phyloP scores from a whole-genome alignment of 768 basidiomycete genomes.

The Daedalea quercina region DNA sequence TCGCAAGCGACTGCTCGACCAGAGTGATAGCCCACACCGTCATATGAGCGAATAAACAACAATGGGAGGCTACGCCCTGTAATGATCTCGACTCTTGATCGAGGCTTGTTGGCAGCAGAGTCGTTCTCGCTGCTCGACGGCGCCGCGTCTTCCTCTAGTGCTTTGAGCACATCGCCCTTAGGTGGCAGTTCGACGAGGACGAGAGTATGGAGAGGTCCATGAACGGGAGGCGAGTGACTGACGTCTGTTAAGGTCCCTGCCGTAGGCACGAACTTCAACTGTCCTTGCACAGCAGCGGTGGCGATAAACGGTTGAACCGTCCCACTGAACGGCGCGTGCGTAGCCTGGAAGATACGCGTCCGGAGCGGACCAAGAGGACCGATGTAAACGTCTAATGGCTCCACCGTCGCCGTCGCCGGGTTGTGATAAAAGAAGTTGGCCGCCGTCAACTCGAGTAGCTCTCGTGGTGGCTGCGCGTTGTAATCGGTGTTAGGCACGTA shows the following conservation, averaged over 20 bases:
- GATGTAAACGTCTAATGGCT: conserved; percentile 83
- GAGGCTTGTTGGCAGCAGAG: conserved; percentile 18
- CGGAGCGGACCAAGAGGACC: conserved; percentile 84
- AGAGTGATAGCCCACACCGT: conserved; percentile 88
- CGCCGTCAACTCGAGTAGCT: conserved; percentile 77
- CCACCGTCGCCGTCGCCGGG: conserved; percentile 52
- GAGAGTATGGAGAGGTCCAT: conserved; percentile 61
- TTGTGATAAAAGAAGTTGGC: conserved; percentile 86
- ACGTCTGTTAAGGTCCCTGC: not conserved
- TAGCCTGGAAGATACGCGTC: conserved; percentile 68
- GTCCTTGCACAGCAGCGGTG: conserved; percentile 20
- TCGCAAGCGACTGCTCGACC: conserved; percentile 80
- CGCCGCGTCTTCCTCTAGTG: conserved; percentile 65
- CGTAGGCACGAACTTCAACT: conserved; percentile 3
- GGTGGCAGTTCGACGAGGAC: conserved; percentile 85
- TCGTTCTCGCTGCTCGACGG: conserved; percentile 33
- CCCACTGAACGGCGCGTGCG: conserved; percentile 53
- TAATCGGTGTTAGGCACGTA: conserved; percentile 37
- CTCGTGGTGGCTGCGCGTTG: conserved; percentile 36
- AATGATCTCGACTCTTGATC: conserved; percentile 25
- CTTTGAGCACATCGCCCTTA: conserved; percentile 66
- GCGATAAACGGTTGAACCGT: conserved; percentile 52
- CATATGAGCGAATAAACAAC: conserved; percentile 72
- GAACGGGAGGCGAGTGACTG: not conserved
- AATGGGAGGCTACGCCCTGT: conserved; percentile 67